These are phyloP conservation scores for Phytophthora uliginosa DNA, from an alignment of 352 stramenopile species.

Conservation along the genomic window DNA sequence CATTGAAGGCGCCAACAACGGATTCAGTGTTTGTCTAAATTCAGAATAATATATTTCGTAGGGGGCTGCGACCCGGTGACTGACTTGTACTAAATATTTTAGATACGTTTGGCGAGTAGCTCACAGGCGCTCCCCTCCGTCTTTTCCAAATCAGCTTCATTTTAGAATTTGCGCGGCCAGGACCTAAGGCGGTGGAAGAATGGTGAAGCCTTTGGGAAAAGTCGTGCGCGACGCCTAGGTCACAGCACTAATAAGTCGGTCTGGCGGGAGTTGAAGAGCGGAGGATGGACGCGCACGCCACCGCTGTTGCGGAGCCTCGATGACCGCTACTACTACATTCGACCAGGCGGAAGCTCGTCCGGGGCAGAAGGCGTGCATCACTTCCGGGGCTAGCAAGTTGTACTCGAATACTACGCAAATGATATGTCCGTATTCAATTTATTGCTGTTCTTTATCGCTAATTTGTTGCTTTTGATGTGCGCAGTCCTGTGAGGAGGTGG, in stretches of 20 bases:
- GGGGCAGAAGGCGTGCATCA: slow-evolving; percentile 4
- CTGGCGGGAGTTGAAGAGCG: slow-evolving; percentile 3
- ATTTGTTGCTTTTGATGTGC: not conserved
- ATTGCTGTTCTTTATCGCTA: not conserved
- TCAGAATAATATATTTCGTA: too few species aligned
- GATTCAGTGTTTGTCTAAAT: too few species aligned
- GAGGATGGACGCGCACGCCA: slow-evolving; percentile 8
- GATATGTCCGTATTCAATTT: not conserved
- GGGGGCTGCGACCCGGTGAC: too few species aligned
- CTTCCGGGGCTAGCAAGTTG: slow-evolving; percentile 6
- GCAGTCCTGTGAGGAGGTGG: not conserved
- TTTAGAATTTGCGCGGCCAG: not conserved
- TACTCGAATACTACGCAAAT: slow-evolving; percentile 14
- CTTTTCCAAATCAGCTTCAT: not conserved
- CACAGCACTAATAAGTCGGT: slow-evolving; percentile 2
- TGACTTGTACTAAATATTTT: not conserved
- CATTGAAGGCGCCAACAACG: too few species aligned
- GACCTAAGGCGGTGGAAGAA: not conserved
- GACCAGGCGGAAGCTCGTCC: not conserved
- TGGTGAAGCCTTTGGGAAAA: not conserved
- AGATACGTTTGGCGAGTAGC: not conserved
- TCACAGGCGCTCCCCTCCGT: not conserved
- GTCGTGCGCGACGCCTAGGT: slow-evolving; percentile 2
- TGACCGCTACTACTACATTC: slow-evolving; percentile 14
- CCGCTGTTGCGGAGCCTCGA: slow-evolving; percentile 1